Evolutionary conservation across 371 early-diverging fungal genomes (phyloP), one percentile per base, ranked within the genome.

Genomic region (Mortierella sp.): DNA sequence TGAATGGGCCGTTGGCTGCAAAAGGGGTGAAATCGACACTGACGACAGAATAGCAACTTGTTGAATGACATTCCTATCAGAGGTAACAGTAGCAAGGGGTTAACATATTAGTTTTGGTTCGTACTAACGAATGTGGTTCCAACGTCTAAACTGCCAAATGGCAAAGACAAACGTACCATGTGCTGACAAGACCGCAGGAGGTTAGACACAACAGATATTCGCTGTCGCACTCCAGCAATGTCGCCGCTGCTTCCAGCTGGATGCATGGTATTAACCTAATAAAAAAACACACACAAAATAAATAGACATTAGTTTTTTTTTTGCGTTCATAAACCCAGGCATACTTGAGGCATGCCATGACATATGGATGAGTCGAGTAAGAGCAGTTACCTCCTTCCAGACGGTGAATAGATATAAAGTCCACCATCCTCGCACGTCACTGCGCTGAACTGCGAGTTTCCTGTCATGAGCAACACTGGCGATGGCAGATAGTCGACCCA

Each of bases 371-470:
- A 31, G 14, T 7, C 7, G 14, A 55, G 16, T 19, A 1, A 2
- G 22, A n/a, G 0, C 19, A 3, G 11, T 70, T 86, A 92, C 94
- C 93, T 89, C 85, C 92, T 81, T 34, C 96, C 96, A 4, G 91
- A 86, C 3, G 88, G 86, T 8, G 94, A 91, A 77, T 93, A 95
- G 0, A 93, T 79, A 73, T 91, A 87, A 39, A 96, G 55, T 0
- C 89, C 89, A n/a, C 91, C 93, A 79, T 95, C 94, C 64, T 92
- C 91, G 73, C 93, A 93, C 0, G 92, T 87, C 3, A 90, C 88
- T 0, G 91, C 92, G 70, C 88, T 87, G 73, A 92, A 95, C 2
- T 74, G 61, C 0, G 82, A 75, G 61, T 91, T 90, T n/a, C 94
- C 94, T 1, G 90, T 85, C 76, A 94, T 86, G 22, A 90, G 79